Evolutionary conservation across 345 rosid species (phyloP), one percentile per base, ranked within the genome.

Genomic region (Linum lewisii): DNA sequence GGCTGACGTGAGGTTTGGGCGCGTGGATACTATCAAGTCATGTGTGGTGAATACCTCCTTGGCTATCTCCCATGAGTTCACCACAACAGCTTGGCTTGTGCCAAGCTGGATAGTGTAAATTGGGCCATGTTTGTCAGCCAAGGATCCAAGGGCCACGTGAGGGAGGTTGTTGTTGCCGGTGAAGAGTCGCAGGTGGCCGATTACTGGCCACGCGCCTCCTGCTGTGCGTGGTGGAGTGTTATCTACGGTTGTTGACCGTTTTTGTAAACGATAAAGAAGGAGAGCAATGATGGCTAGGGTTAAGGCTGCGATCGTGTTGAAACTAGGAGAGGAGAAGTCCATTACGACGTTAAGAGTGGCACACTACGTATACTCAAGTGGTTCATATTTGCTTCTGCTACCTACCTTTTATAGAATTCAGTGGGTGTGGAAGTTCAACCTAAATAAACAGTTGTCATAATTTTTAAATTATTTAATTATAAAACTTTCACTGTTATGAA

Each of bases 121-220:
- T 0, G 72, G 66, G 0, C 72, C 72, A 15, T 24, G 21, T 54
- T 14, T 21, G 58, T 68, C 63, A 15, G 66, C 66, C 58, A 62
- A 1, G 11, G 26, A 22, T 42, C 61, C 65, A 2, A 67, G 32
- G 2, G 21, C 25, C 19, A 3, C 18, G 25, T 61, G 62, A 37
- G 60, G 53, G 62, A 50, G 60, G 44, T 5, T 42, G 72, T 24
- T 34, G 57, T 6, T 57, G 2, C 2, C 62, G 57, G 57, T 24
- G 4, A 67, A 51, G 0, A 61, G 53, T 1, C 24, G 61, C n/a
- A 67, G 65, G 51, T 67, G 71, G 38, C 71, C 71, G 8, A 61
- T 55, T 24, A 67, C 21, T 7, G 70, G 70, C 64, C 60, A 53
- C 7, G 47, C 36, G 24, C 70, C 60, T 0, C 23, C 47, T 0